Base-by-base conservation (phyloP, 192 early-diverging fungal genomes). In the Coemansia sp. region DNA sequence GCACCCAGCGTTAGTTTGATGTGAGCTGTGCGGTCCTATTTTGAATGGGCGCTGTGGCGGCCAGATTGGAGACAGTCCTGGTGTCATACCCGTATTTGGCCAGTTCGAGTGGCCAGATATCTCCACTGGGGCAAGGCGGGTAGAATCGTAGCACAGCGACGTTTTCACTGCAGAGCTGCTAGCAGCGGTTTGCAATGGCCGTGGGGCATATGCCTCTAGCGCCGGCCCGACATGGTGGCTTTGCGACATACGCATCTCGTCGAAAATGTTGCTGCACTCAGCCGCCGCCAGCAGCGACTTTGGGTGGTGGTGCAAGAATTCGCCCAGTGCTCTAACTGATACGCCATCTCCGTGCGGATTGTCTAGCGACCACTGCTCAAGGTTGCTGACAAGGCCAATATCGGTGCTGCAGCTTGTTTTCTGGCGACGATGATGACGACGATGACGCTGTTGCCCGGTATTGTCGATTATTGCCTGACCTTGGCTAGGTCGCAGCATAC, bases 221-320 rank as follows among this genome's bases (percentile, higher is more conserved):
- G 20, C 44, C 0, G 27, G 29, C 5, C 22, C 5, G 22, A 4
- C 66, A 15, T 20, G 24, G 66, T 38, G 39, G 38, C 53, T 67
- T 22, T 24, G 65, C 31, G 39, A 43, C 15, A 40, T 40, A 15
- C 50, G 62, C 15, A 58, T 41, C 64, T 82, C 74, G 18, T 62
- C 69, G 27, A 77, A 39, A 18, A 83, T 76, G 16, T 82, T 80
- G 31, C 57, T 69, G 39, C 74, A 86, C 46, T 86, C 84, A 18
- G 78, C 76, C 20, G 80, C 77, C 3, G 78, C 71, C 44, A 86
- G 72, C 46, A 86, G n/a, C 18, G 84, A 86, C 61, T 75, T 82
- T 27, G 80, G 73, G 39, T 84, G 82, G 16, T 76, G 71, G 27
- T 68, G 65, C 60, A 84, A 20, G 62, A 84, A 71, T 20, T 58